A percentile compares a stretch with the other conserved stretches of the same genome.
phyloP scores from a whole-genome alignment of 345 rosid genomes.

The Gossypium sturtianum region DNA sequence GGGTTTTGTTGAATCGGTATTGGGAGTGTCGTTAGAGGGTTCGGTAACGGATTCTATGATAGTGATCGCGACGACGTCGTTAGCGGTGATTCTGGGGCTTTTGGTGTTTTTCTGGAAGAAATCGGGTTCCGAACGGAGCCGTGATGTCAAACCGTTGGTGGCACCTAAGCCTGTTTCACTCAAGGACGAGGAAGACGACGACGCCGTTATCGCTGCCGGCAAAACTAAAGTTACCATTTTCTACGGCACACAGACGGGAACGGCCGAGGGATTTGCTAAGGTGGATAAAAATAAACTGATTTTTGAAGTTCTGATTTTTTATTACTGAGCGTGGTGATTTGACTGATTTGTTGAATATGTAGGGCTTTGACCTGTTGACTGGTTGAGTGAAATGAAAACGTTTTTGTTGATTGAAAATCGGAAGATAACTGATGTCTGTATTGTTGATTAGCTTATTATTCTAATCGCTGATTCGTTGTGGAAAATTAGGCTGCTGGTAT shows the following conservation, averaged over 20 bases:
- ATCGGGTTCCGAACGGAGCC: constrained; percentile 41
- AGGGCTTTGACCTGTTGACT: not conserved
- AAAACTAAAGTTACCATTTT: constrained; percentile 54
- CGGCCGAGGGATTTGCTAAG: constrained; percentile 78
- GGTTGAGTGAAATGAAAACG: not conserved
- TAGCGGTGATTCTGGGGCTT: constrained; percentile 49
- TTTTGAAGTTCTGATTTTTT: not conserved
- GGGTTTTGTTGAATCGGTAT: constrained; percentile 41
- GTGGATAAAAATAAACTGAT: constrained; percentile 12
- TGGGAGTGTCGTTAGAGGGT: constrained; percentile 36
- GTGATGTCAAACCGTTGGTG: constrained; percentile 44
- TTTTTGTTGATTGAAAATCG: not conserved
- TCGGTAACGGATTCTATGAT: constrained; percentile 44
- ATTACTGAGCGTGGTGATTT: not conserved
- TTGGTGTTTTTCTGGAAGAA: constrained; percentile 52
- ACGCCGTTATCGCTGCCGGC: constrained; percentile 46
- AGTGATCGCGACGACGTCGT: constrained; percentile 49
- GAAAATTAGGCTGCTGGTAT: not conserved
- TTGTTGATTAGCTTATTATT: not conserved
- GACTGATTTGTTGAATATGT: not conserved
- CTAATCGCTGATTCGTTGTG: not conserved
- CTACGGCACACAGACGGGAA: constrained; percentile 71
- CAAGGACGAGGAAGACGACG: constrained; percentile 42
- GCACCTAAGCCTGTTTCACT: constrained; percentile 37
- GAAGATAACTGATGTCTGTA: not conserved